Conservation (phyloP, 192 early-diverging fungal genomes). For the Kappamyces sp. region DNA sequence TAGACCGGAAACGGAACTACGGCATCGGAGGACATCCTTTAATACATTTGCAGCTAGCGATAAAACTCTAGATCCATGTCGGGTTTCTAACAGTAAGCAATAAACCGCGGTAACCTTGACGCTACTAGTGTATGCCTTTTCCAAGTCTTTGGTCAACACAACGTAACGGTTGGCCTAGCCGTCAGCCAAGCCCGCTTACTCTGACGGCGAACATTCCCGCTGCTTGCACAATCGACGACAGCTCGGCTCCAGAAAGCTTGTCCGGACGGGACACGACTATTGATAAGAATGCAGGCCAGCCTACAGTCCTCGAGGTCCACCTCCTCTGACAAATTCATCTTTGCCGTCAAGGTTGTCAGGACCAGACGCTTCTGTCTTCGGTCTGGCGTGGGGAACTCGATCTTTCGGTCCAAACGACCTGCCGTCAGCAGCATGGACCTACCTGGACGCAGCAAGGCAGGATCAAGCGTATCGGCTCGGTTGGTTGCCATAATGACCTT, state of each 20-base stretch:
- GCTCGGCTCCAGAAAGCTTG: constrained; percentile 94
- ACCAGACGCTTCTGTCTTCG: constrained; percentile 96
- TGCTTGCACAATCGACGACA: constrained; percentile 96
- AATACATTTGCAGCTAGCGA: constrained; percentile 51
- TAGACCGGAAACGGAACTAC: not conserved
- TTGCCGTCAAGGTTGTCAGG: constrained; percentile 89
- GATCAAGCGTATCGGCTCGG: constrained; percentile 93
- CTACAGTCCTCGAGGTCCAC: constrained; percentile 87
- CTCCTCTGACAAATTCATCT: constrained; percentile 93
- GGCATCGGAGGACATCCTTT: too few species aligned
- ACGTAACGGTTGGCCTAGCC: constrained; percentile 84
- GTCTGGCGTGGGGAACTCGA: constrained; percentile 97
- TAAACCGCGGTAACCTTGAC: constrained; percentile 53
- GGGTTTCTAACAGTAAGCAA: constrained; percentile 44
- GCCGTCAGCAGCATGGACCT: not conserved
- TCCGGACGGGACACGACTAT: constrained; percentile 91
- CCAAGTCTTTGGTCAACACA: constrained; percentile 88
- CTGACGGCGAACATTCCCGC: constrained; percentile 98
- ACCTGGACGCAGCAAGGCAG: constrained; percentile 89
- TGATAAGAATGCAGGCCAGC: not conserved
- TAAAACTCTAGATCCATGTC: constrained; percentile 97
- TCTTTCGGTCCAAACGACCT: constrained; percentile 97
- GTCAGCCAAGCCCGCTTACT: constrained; percentile 29
- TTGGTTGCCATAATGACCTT: constrained; percentile 99
- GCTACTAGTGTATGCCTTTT: constrained; percentile 90